These are phyloP conservation scores for Colletotrichum noveboracense DNA, from an alignment of 2,329 filamentous ascomycete species.

Conservation along the genomic window DNA sequence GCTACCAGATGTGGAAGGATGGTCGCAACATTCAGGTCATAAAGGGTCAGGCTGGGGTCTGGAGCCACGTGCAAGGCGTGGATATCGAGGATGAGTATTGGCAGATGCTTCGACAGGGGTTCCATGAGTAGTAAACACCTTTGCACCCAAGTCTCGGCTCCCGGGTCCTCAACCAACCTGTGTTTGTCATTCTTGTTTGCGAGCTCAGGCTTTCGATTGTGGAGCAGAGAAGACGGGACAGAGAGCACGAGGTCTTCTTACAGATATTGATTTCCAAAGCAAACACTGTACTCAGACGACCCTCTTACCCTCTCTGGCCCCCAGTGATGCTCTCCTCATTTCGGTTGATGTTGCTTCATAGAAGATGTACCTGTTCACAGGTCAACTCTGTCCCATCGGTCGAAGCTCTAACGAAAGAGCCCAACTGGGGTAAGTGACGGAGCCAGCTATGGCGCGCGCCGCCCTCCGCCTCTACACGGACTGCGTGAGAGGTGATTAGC, in stretches of 20 bases:
- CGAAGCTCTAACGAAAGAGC: background rate
- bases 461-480: background rate
- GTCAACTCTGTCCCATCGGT: background rate
- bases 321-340: background rate
- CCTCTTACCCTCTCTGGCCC: background rate
- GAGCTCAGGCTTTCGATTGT: background rate
- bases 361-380: background rate
- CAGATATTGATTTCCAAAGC: background rate
- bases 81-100: background rate
- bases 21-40: background rate
- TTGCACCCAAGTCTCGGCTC: background rate
- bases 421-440: background rate
- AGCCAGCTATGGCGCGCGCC: background rate
- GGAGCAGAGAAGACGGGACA: background rate
- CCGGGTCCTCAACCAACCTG: background rate
- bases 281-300: background rate
- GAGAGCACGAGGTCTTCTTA: background rate
- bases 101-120: background rate
- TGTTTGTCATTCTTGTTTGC: background rate
- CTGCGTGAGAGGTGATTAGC: too few species aligned
- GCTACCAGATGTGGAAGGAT: background rate
- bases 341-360: background rate
- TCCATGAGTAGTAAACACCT: background rate
- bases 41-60: background rate
- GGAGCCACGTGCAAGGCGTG: background rate